Conservation (phyloP, 768 basidiomycete genomes). For the Gymnopilus junonius region DNA sequence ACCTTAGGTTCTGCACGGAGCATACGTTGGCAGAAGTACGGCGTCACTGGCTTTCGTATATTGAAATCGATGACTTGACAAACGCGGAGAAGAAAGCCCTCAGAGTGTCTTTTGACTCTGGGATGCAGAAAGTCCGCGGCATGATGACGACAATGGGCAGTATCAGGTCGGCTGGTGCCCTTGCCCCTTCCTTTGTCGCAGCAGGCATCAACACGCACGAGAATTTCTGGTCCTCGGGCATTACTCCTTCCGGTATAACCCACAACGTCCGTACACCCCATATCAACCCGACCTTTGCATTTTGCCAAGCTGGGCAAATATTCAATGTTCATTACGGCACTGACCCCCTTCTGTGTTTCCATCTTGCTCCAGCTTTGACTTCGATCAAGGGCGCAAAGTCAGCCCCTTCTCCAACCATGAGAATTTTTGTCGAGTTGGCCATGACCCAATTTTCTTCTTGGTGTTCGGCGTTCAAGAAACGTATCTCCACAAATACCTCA, state of each 20-base stretch:
- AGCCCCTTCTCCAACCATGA: constrained; percentile 2
- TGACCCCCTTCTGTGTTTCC: constrained; percentile 46
- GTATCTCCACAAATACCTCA: not conserved
- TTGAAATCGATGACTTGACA: constrained; percentile 31
- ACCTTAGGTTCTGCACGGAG: constrained; percentile 41
- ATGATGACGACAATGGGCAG: constrained; percentile 13
- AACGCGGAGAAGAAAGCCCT: constrained; percentile 22
- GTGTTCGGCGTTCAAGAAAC: constrained; percentile 33
- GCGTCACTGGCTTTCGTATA: constrained; percentile 43
- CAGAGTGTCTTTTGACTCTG: constrained; percentile 21
- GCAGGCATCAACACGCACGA: constrained; percentile 9
- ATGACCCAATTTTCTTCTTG: constrained; percentile 38
- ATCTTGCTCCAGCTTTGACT: constrained; percentile 38
- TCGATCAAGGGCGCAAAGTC: constrained; percentile 16
- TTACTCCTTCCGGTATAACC: constrained; percentile 30
- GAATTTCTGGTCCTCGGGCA: constrained; percentile 48
- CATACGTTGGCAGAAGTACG: constrained; percentile 43
- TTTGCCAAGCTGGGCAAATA: constrained; percentile 39
- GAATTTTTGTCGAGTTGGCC: constrained; percentile 32
- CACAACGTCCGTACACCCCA: constrained; percentile 26
- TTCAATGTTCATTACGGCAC: constrained; percentile 50
- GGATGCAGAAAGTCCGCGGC: constrained; percentile 19
- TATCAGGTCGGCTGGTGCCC: constrained; percentile 42
- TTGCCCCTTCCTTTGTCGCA: constrained; percentile 16
- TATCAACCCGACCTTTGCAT: constrained; percentile 52